These are phyloP conservation scores for Huiozyma sinensis DNA, from an alignment of 805 yeast genomes.

Conservation along the genomic window DNA sequence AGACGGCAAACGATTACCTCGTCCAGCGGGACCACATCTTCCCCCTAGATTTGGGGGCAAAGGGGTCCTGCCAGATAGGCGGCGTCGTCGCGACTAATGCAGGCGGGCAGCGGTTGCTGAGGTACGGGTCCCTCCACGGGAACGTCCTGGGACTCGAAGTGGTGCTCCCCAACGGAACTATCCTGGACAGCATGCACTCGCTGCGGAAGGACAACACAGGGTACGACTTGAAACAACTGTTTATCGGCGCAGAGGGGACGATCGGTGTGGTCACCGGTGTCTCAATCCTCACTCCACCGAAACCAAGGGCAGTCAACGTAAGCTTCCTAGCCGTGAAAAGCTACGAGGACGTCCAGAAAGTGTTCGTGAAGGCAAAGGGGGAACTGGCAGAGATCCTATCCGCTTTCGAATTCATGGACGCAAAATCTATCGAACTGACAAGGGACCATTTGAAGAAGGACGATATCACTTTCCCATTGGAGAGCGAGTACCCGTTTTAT, in stretches of 20 bases:
- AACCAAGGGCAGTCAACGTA: constrained; percentile 78
- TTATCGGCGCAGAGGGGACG: constrained; percentile 92
- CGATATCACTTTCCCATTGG: constrained; percentile 57
- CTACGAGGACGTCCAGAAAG: constrained; percentile 74
- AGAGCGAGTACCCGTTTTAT: constrained; percentile 75
- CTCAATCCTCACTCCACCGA: constrained; percentile 78
- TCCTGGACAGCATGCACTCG: constrained; percentile 69
- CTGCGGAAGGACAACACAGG: constrained; percentile 94
- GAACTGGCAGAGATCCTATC: constrained; percentile 80
- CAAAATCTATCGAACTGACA: constrained; percentile 54
- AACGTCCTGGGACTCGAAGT: constrained; percentile 84
- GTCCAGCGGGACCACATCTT: constrained; percentile 80
- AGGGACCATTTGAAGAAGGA: constrained; percentile 36
- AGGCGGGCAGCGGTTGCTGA: constrained; percentile 79
- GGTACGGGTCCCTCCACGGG: constrained; percentile 91
- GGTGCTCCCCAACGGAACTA: constrained; percentile 83
- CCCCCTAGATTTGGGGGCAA: constrained; percentile 92
- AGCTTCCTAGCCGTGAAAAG: constrained; percentile 76
- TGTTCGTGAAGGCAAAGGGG: constrained; percentile 65
- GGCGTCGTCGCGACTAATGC: constrained; percentile 95
- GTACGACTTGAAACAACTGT: constrained; percentile 81
- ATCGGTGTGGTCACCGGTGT: constrained; percentile 85
- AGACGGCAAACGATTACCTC: constrained; percentile 67
- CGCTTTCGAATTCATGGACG: constrained; percentile 92
- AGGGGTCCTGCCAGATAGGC: constrained; percentile 93